These are phyloP conservation scores for Chlamydomonas schloesseri DNA, from an alignment of 139 green algal species.

Conservation along the genomic window DNA sequence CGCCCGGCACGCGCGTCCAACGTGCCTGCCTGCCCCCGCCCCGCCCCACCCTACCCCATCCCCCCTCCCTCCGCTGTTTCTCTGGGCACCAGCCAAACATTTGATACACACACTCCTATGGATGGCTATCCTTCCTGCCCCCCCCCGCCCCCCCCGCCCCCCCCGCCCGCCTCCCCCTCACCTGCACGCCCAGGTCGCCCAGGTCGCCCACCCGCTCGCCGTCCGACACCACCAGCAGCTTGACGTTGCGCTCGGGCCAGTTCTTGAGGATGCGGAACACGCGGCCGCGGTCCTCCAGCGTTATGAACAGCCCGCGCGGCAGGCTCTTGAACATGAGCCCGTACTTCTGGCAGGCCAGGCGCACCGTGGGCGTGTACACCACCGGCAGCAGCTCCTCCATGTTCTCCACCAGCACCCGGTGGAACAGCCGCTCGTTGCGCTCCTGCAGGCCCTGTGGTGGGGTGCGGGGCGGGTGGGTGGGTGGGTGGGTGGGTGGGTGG, in stretches of 20 bases:
- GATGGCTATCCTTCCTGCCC: no score
- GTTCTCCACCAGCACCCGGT: constrained; percentile 85
- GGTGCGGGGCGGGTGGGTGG: not conserved
- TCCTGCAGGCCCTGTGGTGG: constrained; percentile 57
- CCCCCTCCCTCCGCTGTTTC: no score
- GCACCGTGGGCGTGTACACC: constrained; percentile 42
- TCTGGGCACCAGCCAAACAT: no score
- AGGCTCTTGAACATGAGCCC: constrained; percentile 74
- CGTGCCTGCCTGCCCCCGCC: no score
- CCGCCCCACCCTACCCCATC: no score
- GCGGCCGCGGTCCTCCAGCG: constrained; percentile 79
- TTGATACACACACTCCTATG: no score
- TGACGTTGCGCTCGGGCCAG: constrained; percentile 90
- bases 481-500: not conserved
- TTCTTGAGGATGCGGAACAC: constrained; percentile 89
- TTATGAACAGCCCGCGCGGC: constrained; percentile 88
- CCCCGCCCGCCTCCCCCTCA: not conserved
- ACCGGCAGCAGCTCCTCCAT: constrained; percentile 91
- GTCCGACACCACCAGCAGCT: constrained; percentile 87
- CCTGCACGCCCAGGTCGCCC: constrained; percentile 86
- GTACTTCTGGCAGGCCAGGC: constrained; percentile 45
- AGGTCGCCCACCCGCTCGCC: constrained; percentile 79
- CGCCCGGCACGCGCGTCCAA: no score
- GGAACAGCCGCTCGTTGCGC: constrained; percentile 92
- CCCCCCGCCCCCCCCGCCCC: no score